These are phyloP conservation scores for Lichtheimia corymbifera DNA, from an alignment of 371 early-diverging fungal genomes.

Conservation along the genomic window DNA sequence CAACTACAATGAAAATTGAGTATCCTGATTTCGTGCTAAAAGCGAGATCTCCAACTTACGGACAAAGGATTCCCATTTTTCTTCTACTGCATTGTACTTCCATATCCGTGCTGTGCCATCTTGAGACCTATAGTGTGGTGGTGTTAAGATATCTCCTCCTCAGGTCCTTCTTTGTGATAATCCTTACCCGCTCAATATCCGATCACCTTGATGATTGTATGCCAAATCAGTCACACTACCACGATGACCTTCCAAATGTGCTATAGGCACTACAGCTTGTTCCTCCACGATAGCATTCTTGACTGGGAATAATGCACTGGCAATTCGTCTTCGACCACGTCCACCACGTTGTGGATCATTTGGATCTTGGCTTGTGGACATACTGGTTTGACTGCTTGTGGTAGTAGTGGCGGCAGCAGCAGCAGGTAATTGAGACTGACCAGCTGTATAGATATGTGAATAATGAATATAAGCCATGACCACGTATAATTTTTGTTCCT, in stretches of 20 bases:
- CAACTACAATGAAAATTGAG: slow-evolving; percentile 17
- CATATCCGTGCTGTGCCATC: slow-evolving; percentile 60
- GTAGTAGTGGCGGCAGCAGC: neutral
- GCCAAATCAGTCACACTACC: slow-evolving; percentile 76
- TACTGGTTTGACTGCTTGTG: neutral
- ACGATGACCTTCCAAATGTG: slow-evolving; percentile 73
- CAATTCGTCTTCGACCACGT: slow-evolving; percentile 26
- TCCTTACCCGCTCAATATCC: slow-evolving; percentile 70
- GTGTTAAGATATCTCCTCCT: neutral
- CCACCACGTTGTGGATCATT: slow-evolving; percentile 13
- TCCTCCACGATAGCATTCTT: slow-evolving; percentile 42
- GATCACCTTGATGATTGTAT: slow-evolving; percentile 74
- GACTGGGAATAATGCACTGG: slow-evolving; percentile 41
- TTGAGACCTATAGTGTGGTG: slow-evolving; percentile 24
- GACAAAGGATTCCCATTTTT: slow-evolving; percentile 38
- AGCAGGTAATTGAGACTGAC: neutral
- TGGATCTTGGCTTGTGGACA: neutral
- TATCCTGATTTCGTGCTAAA: neutral
- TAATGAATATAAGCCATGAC: no score
- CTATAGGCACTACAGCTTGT: slow-evolving; percentile 59
- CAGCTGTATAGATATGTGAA: no score
- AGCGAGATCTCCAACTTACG: slow-evolving; percentile 19
- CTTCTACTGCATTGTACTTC: slow-evolving; percentile 31
- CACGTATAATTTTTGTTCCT: no score
- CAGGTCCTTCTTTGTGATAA: neutral